A percentile compares a stretch with the other conserved stretches of the same genome.
Evolutionary conservation across 1,139 yeast species (phyloP).

Genomic region (Taiozyma sp.): DNA sequence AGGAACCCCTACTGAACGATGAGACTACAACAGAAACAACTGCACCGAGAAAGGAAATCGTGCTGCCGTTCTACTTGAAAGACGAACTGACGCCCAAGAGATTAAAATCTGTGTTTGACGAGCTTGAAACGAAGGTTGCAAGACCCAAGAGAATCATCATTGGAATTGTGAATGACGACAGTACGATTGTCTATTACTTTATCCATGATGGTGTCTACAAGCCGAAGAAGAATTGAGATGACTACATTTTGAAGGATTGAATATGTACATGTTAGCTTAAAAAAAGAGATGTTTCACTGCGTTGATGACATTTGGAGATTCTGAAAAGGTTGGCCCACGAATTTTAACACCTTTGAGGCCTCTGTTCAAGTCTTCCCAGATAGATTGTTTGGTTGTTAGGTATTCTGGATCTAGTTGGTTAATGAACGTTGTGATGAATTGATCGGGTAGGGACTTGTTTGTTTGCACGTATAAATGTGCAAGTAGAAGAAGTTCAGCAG

Average conservation of each 20-base stretch:
- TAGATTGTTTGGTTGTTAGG: conserved; percentile 3
- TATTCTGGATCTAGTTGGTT: conserved; percentile 28
- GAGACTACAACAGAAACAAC: conserved; percentile 8
- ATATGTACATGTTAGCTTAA: not conserved
- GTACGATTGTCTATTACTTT: conserved; percentile 63
- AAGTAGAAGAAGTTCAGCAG: conserved; percentile 34
- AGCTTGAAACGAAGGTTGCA: conserved; percentile 17
- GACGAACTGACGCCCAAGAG: conserved; percentile 31
- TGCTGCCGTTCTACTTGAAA: conserved; percentile 29
- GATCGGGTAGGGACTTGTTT: conserved; percentile 38
- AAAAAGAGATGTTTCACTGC: conserved; percentile 10
- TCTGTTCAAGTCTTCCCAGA: conserved; percentile 7
- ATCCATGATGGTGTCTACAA: conserved; percentile 60
- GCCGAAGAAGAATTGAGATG: conserved; percentile 45
- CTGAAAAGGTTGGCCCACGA: conserved; percentile 17
- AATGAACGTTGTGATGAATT: conserved; percentile 35
- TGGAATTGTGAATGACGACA: conserved; percentile 58
- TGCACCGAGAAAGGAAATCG: conserved; percentile 19
- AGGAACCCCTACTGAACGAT: conserved; percentile 28
- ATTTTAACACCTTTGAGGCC: conserved; percentile 8
- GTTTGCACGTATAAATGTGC: conserved; percentile 39
- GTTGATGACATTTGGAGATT: conserved; percentile 21
- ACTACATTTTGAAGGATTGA: not conserved
- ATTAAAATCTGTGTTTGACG: conserved; percentile 25
- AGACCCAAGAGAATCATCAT: conserved; percentile 44